Conservation (phyloP, 345 rosid genomes). For the Nasturtium officinale region DNA sequence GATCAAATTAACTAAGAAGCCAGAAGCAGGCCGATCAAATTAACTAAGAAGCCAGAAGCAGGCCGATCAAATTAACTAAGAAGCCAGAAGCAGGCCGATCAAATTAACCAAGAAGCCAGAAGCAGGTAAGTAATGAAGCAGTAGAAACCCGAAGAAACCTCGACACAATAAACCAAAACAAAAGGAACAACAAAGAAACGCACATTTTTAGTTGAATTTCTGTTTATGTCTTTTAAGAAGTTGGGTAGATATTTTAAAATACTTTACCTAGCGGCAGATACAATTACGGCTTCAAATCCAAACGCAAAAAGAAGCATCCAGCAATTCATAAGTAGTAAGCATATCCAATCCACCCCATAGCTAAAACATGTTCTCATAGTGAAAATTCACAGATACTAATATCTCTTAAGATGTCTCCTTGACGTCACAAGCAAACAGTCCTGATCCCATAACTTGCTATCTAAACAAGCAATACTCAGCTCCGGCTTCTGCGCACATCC, state of each 20-base stretch:
- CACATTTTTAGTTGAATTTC: slow-evolving; percentile 14
- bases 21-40: background rate
- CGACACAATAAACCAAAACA: slow-evolving; percentile 71
- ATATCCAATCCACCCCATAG: slow-evolving; percentile 63
- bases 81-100: slow-evolving; percentile 13
- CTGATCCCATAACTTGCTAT: slow-evolving; percentile 38
- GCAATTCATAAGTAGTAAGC: slow-evolving; percentile 60
- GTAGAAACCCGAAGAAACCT: slow-evolving; percentile 98
- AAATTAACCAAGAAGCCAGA: slow-evolving; percentile 23
- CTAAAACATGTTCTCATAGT: slow-evolving; percentile 56
- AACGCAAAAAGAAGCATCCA: slow-evolving; percentile 54
- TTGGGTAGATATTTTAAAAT: slow-evolving; percentile 41
- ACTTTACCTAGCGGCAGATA: slow-evolving; percentile 46
- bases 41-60: background rate
- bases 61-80: background rate
- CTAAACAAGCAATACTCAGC: slow-evolving; percentile 49
- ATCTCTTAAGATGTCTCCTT: slow-evolving; percentile 43
- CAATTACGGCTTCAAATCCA: slow-evolving; percentile 46
- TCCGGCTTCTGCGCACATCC: slow-evolving; percentile 89
- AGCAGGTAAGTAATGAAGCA: slow-evolving; percentile 86
- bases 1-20: slow-evolving; percentile 16
- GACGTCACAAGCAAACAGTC: slow-evolving; percentile 40
- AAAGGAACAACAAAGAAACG: slow-evolving; percentile 10
- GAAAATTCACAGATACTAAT: slow-evolving; percentile 68
- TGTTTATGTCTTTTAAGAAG: slow-evolving; percentile 25